Conservation (phyloP, 148 eudicot species). For the Heliamphora exappendiculata region DNA sequence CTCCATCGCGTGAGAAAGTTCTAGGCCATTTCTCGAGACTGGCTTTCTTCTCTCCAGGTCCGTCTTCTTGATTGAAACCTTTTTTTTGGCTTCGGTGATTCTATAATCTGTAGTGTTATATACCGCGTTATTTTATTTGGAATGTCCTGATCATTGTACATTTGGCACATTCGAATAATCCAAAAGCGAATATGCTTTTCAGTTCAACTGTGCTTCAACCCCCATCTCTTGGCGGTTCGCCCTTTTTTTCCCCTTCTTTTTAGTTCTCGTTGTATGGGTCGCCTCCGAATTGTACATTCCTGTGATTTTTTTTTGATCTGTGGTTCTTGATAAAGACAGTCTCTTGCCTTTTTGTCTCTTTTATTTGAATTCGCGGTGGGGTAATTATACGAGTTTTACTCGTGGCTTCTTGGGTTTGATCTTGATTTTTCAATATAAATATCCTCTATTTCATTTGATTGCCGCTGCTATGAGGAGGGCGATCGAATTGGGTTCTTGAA, state of each 20-base stretch:
- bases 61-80: background rate
- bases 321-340: slow-evolving; percentile 4
- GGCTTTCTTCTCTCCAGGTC: slow-evolving; percentile 7
- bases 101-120: background rate
- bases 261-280: background rate
- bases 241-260: background rate
- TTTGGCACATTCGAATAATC: slow-evolving; percentile 33
- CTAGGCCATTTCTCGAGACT: slow-evolving; percentile 6
- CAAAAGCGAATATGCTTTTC: slow-evolving; percentile 36
- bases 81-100: background rate
- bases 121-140: slow-evolving; percentile 5
- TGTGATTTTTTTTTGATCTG: background rate
- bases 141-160: background rate
- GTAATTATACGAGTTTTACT: background rate
- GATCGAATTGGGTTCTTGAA: background rate
- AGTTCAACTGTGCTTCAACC: slow-evolving; percentile 14
- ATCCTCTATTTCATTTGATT: background rate
- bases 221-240: background rate
- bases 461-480: background rate
- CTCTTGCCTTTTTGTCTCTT: background rate
- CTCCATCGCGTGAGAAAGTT: background rate
- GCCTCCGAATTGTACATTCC: background rate
- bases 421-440: background rate
- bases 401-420: slow-evolving; percentile 5
- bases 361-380: background rate